Base-by-base conservation (phyloP, 2,329 filamentous ascomycete species). In the Parascedosporium putredinis region DNA sequence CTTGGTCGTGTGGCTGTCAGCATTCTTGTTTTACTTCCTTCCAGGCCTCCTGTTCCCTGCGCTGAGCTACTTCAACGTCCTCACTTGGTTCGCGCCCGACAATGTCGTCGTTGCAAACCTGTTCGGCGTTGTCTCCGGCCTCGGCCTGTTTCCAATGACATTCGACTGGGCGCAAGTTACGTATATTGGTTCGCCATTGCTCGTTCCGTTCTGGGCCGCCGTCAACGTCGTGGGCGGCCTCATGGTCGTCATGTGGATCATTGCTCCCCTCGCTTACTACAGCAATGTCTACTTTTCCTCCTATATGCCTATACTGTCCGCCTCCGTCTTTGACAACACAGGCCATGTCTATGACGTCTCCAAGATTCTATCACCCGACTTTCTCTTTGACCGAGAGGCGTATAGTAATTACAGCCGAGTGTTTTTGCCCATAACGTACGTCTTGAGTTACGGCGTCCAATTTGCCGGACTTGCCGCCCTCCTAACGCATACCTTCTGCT, bases 111-210 rank as follows among this genome's bases (percentile, higher is more conserved):
- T 94, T 42, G 84, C 88, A 25, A 94, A 94, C 62, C 70, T 95
- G 55, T 94, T 94, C 60, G 88, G 88, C 14, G 84, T 91, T 14
- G 78, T 81, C n/a, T 91, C 88, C 2, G 88, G 88, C 2, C 74
- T 95, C 12, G 88, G 88, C 1, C 68, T 95, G 29, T 88, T 94
- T 54, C 88, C 88, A 0, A 62, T 95, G 58, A 94, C 88, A 0
- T 94, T 95, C 59, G 88, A 95, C 67, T 95, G 88, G 88, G 86
- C 86, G 1, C 88, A 95, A 61, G 83, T 95, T 54, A 88, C 88
- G 0, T 84, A 91, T 60, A 93, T 94, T 57, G 88, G 88, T 14
- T 93, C 87, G 3, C 88, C 86, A 0, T 70, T 94, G 5, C 74
- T 93, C 14, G 88, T 88, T 0, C 88, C 88, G 0, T 93, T 91